Percentiles rank a stretch among this genome's conserved stretches.
phyloP scores from a whole-genome alignment of 208 protist species.

The Hexamita inflata region DNA sequence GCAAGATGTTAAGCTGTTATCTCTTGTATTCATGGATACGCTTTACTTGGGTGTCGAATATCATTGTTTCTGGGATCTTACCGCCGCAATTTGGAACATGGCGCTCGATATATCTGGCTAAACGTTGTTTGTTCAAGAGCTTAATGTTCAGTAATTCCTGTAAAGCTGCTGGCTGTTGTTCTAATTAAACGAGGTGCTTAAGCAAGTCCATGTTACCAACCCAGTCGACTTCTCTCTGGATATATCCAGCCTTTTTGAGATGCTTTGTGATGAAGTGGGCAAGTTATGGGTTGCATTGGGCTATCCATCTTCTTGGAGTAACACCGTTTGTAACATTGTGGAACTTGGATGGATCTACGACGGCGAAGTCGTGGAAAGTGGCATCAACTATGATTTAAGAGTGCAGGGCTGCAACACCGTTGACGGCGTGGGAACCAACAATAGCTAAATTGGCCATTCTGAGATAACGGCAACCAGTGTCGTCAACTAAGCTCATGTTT shows the following conservation, averaged over 20 bases:
- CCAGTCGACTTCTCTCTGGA: conserved; percentile 44
- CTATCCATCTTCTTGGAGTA: conserved; percentile 62
- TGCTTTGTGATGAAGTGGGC: conserved; percentile 47
- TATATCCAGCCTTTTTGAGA: conserved; percentile 34
- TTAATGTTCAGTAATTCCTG: conserved; percentile 27
- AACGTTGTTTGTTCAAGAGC: conserved; percentile 48
- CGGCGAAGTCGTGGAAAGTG: conserved; percentile 55
- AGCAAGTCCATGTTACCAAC: conserved; percentile 50
- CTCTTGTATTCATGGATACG: conserved; percentile 74
- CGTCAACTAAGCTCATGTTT: conserved; percentile 56
- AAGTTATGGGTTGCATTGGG: conserved; percentile 54
- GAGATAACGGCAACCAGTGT: conserved; percentile 43
- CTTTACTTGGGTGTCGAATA: conserved; percentile 63
- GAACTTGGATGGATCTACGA: conserved; percentile 59
- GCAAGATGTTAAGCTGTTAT: conserved; percentile 63
- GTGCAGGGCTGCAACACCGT: conserved; percentile 65
- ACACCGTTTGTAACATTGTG: conserved; percentile 68
- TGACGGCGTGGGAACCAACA: conserved; percentile 57
- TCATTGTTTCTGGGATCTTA: conserved; percentile 44
- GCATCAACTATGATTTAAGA: conserved; percentile 55
- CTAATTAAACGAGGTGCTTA: conserved; percentile 38
- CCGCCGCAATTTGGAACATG: conserved; percentile 36
- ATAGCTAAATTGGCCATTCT: conserved; percentile 55
- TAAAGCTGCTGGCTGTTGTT: conserved; percentile 38
- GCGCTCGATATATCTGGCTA: conserved; percentile 51